phyloP scores from a whole-genome alignment of 306 rosid genomes.

The Fragaria ananassa region DNA sequence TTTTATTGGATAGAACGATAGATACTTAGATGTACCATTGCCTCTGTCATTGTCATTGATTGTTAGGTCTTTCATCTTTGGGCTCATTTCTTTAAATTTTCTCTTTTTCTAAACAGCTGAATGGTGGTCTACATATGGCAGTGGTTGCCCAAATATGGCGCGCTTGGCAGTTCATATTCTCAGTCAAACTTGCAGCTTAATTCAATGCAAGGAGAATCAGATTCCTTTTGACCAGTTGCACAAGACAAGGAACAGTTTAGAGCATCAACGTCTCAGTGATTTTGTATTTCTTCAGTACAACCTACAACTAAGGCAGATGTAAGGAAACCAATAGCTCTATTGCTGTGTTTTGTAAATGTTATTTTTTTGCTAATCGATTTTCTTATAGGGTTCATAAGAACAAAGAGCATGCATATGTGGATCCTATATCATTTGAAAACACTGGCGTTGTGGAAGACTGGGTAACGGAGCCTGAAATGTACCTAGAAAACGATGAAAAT shows the following conservation, averaged over 20 bases:
- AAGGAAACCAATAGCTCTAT: conserved; percentile 12
- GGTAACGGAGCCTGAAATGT: conserved; percentile 44
- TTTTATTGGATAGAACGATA: neutral
- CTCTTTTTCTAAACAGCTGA: too few relatives aligned
- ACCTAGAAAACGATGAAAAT: conserved; percentile 40
- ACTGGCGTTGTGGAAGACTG: conserved; percentile 48
- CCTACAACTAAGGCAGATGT: conserved; percentile 33
- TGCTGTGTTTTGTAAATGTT: neutral
- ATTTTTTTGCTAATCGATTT: conserved; percentile 17
- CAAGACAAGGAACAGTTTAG: conserved; percentile 54
- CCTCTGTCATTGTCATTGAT: too few relatives aligned
- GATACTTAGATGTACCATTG: too few relatives aligned
- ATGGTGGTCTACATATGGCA: too few relatives aligned
- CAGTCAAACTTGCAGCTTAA: conserved; percentile 64
- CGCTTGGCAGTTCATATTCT: conserved; percentile 64
- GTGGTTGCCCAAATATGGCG: too few relatives aligned
- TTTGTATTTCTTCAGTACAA: conserved; percentile 57
- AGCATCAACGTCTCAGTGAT: conserved; percentile 62
- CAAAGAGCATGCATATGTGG: conserved; percentile 47
- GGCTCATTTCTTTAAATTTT: too few relatives aligned
- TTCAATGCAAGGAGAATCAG: conserved; percentile 44
- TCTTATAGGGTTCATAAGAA: conserved; percentile 36
- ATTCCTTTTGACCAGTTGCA: conserved; percentile 46
- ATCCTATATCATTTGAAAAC: conserved; percentile 51
- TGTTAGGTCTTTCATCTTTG: too few relatives aligned